These are phyloP conservation scores for Blastomyces gilchristii DNA, from an alignment of 2,329 filamentous ascomycete species.

Conservation along the genomic window DNA sequence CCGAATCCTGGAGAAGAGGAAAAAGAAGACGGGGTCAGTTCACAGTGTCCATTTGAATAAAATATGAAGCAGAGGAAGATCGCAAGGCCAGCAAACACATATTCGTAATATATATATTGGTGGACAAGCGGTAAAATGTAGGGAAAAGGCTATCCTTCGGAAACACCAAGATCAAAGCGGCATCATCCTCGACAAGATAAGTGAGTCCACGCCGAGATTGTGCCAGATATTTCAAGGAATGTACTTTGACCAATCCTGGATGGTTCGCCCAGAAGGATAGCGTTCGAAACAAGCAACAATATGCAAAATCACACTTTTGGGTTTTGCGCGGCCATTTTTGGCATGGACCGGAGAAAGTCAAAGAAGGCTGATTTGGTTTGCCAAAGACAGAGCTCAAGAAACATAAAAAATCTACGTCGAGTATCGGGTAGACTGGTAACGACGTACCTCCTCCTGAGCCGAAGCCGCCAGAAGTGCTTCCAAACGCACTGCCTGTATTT, in stretches of 20 bases:
- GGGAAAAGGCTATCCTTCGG: background rate
- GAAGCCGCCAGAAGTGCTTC: slow-evolving; percentile 18
- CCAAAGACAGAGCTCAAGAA: background rate
- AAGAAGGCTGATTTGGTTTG: background rate
- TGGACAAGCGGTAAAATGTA: background rate
- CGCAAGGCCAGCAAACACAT: background rate
- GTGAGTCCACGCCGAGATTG: background rate
- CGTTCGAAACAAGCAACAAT: background rate
- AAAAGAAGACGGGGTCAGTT: background rate
- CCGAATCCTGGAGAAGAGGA: slow-evolving; percentile 18
- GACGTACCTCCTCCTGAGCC: slow-evolving; percentile 24
- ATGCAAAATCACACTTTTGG: background rate
- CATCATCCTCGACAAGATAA: background rate
- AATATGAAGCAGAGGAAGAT: background rate
- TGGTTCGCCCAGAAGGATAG: slow-evolving; percentile 1
- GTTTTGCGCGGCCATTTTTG: slow-evolving; percentile 1
- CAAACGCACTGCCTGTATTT: slow-evolving; percentile 19
- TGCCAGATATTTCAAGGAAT: background rate
- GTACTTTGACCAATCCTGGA: background rate
- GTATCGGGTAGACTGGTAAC: slow-evolving; percentile 3
- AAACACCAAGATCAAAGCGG: background rate
- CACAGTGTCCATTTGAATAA: background rate
- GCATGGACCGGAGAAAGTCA: background rate
- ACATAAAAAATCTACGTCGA: slow-evolving; percentile 1
- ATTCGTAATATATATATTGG: background rate